A percentile compares a stretch with the other conserved stretches of the same genome.
phyloP scores from a whole-genome alignment of 208 protist genomes.

The Borovskyia barvae region DNA sequence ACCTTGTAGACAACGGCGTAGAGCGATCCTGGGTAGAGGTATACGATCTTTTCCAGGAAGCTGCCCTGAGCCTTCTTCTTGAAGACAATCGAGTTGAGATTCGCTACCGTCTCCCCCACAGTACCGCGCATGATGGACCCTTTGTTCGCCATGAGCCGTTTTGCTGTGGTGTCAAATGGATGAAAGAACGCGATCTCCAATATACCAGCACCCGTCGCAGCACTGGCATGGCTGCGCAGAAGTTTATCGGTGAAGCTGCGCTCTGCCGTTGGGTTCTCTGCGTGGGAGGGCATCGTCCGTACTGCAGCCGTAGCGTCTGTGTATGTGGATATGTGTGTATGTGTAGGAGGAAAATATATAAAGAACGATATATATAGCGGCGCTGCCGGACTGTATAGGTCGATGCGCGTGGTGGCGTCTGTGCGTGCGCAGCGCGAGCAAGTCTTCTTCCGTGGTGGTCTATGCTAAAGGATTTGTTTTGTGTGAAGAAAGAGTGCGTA shows the following conservation, averaged over 20 bases:
- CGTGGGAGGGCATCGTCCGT: conserved; percentile 16
- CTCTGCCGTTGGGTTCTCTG: conserved; percentile 14
- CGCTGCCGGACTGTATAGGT: too few relatives aligned
- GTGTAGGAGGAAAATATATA: too few relatives aligned
- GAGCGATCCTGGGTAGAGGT: conserved; percentile 87
- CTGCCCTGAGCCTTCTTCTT: conserved; percentile 61
- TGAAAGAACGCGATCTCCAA: conserved; percentile 89
- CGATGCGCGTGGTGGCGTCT: too few relatives aligned
- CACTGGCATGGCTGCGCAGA: conserved; percentile 50
- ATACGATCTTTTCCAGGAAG: conserved; percentile 60
- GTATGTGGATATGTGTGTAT: too few relatives aligned
- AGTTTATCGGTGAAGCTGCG: conserved; percentile 43
- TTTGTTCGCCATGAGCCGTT: conserved; percentile 85
- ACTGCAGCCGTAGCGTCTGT: too few relatives aligned
- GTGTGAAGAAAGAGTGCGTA: too few relatives aligned
- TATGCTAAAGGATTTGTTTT: too few relatives aligned
- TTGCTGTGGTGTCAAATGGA: conserved; percentile 90
- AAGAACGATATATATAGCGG: too few relatives aligned
- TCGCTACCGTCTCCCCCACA: conserved; percentile 39
- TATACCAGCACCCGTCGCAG: conserved; percentile 68
- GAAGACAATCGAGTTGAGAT: conserved; percentile 81
- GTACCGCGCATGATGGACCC: conserved; percentile 41
- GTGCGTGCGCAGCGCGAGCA: too few relatives aligned
- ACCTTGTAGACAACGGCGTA: conserved; percentile 92
- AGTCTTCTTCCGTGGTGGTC: too few relatives aligned